Evolutionary conservation across 768 basidiomycete species (phyloP), one percentile per base, ranked within the genome.

Genomic region (Tubosaeta brunneosetosa): DNA sequence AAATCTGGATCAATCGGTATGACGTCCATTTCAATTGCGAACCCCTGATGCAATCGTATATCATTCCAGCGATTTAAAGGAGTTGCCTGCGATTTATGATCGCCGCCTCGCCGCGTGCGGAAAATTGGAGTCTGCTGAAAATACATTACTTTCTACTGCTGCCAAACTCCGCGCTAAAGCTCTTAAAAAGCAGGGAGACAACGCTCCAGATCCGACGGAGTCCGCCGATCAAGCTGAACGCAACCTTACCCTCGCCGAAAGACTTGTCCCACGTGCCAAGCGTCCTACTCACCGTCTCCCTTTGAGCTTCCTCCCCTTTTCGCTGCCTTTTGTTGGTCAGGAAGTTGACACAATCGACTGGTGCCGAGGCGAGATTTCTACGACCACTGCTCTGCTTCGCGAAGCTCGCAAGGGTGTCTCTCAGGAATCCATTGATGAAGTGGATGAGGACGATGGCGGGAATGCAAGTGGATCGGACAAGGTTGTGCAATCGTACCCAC

Each of bases 301-400:
- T 16, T 64, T 52, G 12, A 75, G 83, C 9, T 77, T 77, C 63
- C 36, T 82, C 42, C 81, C 79, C 0, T 79, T 82, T 52, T 74
- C 76, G 9, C 71, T 87, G 25, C 82, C 82, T 1, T 74, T 95
- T 25, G 71, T 82, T 3, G 97, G 97, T 8, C 68, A 91, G 67
- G 88, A 95, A 68, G 94, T 97, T 14, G 97, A 98, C 71, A 82
- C 88, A 3, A 93, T 98, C 64, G 85, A 93, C 2, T 97, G 94
- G 93, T 83, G 85, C 17, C 76, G 89, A 29, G 73, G 78, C 17
- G 88, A 94, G 70, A 90, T 97, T 51, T 68, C 71, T 2, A 62
- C 73, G 1, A 82, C 83, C 51, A 81, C 76, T 16, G 63, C 63
- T 17, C 60, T 81, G 3, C 71, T 91, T 42, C 78, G 81, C 3